These are phyloP conservation scores for Prillingera fragicola DNA, from an alignment of 1,284 basidiomycete genomes.

Conservation along the genomic window DNA sequence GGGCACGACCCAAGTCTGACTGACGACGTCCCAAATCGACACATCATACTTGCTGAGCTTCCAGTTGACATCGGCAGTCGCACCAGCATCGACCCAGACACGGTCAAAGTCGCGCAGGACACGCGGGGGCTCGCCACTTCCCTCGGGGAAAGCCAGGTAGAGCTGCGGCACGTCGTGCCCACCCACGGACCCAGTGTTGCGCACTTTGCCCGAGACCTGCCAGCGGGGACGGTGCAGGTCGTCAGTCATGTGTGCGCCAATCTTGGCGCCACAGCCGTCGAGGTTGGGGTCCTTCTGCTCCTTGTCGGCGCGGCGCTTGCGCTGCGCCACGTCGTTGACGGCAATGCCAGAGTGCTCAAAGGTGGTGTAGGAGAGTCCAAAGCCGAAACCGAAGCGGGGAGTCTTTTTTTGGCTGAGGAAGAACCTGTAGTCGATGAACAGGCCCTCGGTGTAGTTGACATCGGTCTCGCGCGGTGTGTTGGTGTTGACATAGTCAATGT, in stretches of 20 bases:
- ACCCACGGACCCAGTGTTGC: conserved; percentile 46
- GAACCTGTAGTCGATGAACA: conserved; percentile 68
- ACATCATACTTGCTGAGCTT: conserved; percentile 44
- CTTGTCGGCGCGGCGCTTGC: no score
- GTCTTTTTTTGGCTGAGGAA: conserved; percentile 63
- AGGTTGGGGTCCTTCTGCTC: no score
- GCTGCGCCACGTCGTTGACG: no score
- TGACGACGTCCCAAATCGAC: conserved; percentile 44
- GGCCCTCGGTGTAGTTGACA: conserved; percentile 60
- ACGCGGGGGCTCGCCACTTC: conserved; percentile 42
- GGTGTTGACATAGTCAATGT: conserved; percentile 37
- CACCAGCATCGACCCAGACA: conserved; percentile 37
- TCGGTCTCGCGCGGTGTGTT: conserved; percentile 49
- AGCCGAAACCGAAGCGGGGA: conserved; percentile 69
- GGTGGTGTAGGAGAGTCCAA: conserved; percentile 72
- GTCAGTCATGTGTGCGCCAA: no score
- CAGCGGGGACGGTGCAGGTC: conserved; percentile 41
- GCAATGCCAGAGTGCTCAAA: no score
- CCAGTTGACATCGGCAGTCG: conserved; percentile 34
- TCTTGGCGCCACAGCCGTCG: no score
- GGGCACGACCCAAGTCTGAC: conserved; percentile 45
- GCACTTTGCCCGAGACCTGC: conserved; percentile 45
- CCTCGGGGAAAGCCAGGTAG: conserved; percentile 42
- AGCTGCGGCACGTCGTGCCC: conserved; percentile 47
- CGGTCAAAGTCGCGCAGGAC: conserved; percentile 40